Evolutionary conservation across 345 rosid species (phyloP).

Genomic region (Ceriops decandra): DNA sequence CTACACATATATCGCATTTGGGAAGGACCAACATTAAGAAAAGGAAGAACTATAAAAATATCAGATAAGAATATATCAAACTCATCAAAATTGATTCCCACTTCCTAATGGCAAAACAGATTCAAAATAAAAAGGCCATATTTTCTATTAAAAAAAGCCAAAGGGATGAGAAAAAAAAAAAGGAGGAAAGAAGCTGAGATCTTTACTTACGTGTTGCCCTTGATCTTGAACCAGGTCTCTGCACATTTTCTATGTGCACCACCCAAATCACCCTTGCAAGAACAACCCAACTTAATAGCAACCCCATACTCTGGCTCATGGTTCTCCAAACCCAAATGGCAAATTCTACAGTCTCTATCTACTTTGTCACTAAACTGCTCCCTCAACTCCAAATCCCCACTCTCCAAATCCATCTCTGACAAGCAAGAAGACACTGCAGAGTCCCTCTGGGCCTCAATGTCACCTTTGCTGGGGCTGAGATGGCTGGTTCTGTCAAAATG

Average conservation of each 20-base stretch:
- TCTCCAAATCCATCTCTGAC: conserved; percentile 43
- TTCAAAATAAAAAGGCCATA: no score
- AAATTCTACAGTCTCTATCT: conserved; percentile 52
- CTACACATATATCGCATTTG: no score
- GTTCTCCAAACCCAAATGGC: conserved; percentile 45
- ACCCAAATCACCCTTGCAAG: conserved; percentile 55
- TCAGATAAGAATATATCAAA: not conserved
- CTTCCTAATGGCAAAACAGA: no score
- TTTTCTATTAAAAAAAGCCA: no score
- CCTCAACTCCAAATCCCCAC: conserved; percentile 30
- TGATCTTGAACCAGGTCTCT: conserved; percentile 66
- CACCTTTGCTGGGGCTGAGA: conserved; percentile 23
- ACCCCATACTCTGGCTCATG: conserved; percentile 33
- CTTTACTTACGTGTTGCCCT: conserved; percentile 49
- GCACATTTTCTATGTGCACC: conserved; percentile 58
- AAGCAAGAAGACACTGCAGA: conserved; percentile 36
- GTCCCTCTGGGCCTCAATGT: conserved; percentile 34
- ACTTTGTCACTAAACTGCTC: conserved; percentile 30
- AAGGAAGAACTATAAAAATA: not conserved
- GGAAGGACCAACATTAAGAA: no score
- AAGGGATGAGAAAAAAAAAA: no score
- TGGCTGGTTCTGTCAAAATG: conserved; percentile 13
- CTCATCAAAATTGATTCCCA: not conserved
- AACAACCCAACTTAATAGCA: conserved; percentile 50
- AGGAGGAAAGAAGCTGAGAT: not conserved